Evolutionary conservation across 2,329 filamentous ascomycete species (phyloP), one percentile per base, ranked within the genome.

Genomic region (Aspergillus eucalypticola): DNA sequence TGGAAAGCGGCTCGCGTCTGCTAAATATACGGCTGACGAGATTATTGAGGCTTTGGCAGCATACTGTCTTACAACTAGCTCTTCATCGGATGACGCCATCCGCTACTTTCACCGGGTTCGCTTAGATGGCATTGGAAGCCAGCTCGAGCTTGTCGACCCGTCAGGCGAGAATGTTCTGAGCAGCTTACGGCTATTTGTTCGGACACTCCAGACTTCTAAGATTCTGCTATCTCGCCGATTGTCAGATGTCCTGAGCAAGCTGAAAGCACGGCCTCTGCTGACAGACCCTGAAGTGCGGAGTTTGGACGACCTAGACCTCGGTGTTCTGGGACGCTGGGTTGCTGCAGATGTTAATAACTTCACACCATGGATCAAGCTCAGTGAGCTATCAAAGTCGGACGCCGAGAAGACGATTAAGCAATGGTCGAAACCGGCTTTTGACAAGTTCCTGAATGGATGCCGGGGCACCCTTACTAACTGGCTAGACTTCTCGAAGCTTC

Each of bases 341-440:
- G 84, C 90, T 17, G 87, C 92, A 7, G 91, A 96, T 61, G 90
- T 96, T 44, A 86, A 86, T 50, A 90, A 89, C 65, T 97, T 96
- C 71, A 94, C 88, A 0, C 93, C 93, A 0, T 96, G 92, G 78
- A 90, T 96, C 38, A 87, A 90, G 29, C 88, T 96, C 67, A 91
- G 93, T 65, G 90, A 95, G 65, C 75, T 91, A 4, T 84, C 87
- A 23, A 85, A 83, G 19, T 76, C 80, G 23, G 83, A 87, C 61
- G 85, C 86, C 0, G 82, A 83, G 44, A 83, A 86, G 2, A 86
- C 86, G 74, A 81, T 91, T 13, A 82, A 82, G 21, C 73, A 72
- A 27, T 93, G 90, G 90, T 86, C 87, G 0, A 81, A 81, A 54
- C 81, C 83, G 54, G 87, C 86, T 1, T 84, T 86, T 17, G 78